A percentile compares a stretch with the other conserved stretches of the same genome.
phyloP scores from a whole-genome alignment of 257 asterid species.

The Phtheirospermum japonicum region DNA sequence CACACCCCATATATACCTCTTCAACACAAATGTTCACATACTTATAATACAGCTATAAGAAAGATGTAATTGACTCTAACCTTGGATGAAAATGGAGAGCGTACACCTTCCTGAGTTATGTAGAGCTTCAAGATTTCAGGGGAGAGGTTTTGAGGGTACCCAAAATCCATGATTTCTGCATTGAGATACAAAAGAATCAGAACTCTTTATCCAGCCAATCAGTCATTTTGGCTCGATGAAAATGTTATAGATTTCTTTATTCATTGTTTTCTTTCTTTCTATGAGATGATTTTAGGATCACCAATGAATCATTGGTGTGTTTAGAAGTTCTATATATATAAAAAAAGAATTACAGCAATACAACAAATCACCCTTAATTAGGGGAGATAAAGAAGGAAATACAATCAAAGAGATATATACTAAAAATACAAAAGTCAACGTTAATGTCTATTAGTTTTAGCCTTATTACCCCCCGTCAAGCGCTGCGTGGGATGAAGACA shows the following conservation, averaged over 20 bases:
- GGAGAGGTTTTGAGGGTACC: constrained; percentile 98
- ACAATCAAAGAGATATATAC: too few species aligned
- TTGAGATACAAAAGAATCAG: constrained; percentile 23
- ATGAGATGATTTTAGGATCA: too few species aligned
- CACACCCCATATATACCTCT: constrained; percentile 19
- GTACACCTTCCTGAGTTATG: constrained; percentile 98
- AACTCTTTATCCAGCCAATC: constrained; percentile 15
- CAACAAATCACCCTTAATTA: too few species aligned
- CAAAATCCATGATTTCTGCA: constrained; percentile 98
- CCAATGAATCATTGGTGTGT: too few species aligned
- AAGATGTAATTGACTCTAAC: constrained; percentile 39
- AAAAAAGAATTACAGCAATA: too few species aligned
- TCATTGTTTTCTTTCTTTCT: too few species aligned
- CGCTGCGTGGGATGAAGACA: too few species aligned
- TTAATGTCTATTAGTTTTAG: too few species aligned
- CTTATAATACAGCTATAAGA: constrained; percentile 14
- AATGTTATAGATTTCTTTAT: constrained; percentile 4
- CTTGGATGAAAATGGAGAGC: constrained; percentile 98
- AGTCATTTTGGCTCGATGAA: constrained; percentile 13
- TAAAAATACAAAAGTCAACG: too few species aligned
- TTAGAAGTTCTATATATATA: too few species aligned
- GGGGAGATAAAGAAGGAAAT: too few species aligned
- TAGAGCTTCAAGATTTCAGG: constrained; percentile 98
- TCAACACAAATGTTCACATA: constrained; percentile 4
- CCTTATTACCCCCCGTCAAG: too few species aligned